phyloP scores from a whole-genome alignment of 2,329 filamentous ascomycete species.

The Ophiostoma angusticollis region DNA sequence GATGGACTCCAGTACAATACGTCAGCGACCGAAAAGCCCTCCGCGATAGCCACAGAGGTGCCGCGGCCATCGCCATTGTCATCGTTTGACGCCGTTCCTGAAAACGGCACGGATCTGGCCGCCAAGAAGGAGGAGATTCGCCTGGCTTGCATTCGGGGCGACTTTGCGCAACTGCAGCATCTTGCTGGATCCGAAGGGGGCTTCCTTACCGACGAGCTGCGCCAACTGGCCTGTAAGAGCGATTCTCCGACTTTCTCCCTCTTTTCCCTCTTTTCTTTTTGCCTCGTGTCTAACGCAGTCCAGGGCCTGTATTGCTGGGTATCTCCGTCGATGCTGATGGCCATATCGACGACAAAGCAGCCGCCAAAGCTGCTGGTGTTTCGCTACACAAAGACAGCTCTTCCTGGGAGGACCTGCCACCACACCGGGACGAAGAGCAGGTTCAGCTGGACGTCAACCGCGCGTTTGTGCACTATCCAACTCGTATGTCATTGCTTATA shows the following conservation, averaged over 20 bases:
- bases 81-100: conserved; percentile 2
- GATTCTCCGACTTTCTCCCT: not conserved
- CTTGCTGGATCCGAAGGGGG: conserved; percentile 54
- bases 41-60: no score
- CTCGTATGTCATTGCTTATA: conserved; percentile 52
- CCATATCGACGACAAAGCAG: not conserved
- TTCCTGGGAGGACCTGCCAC: conserved; percentile 50
- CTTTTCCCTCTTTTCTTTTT: not conserved
- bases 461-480: conserved; percentile 95
- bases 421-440: conserved; percentile 81
- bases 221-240: conserved; percentile 64
- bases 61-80: not conserved
- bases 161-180: conserved; percentile 41
- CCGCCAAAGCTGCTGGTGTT: conserved; percentile 12
- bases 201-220: conserved; percentile 52
- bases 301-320: conserved; percentile 53
- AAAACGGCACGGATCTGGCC: not conserved
- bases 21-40: no score
- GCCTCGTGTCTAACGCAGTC: conserved; percentile 3
- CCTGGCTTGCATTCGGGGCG: conserved; percentile 45
- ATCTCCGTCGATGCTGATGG: conserved; percentile 6
- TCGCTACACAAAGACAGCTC: conserved; percentile 13
- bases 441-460: conserved; percentile 85
- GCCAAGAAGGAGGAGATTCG: conserved; percentile 36
- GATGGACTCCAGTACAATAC: no score